Conservation (phyloP, 1,139 yeast species). For the Candida neerlandica region DNA sequence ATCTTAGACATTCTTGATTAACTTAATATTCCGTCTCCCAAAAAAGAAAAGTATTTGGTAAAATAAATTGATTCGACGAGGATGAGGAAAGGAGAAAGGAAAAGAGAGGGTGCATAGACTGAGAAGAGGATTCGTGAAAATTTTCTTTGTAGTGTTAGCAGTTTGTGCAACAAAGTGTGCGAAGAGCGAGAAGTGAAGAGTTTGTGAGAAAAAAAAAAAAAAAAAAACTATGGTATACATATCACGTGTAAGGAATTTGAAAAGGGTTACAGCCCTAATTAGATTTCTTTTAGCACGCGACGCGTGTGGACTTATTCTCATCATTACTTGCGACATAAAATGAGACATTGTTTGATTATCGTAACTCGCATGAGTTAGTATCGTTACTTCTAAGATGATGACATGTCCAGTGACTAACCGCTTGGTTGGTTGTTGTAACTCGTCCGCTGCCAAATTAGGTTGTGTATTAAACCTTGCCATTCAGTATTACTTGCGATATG, state of each 20-base stretch:
- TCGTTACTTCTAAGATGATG: too few species aligned
- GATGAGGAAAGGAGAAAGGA: constrained; percentile 28
- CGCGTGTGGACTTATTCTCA: not conserved
- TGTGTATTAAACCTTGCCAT: too few species aligned
- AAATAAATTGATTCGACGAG: constrained; percentile 54
- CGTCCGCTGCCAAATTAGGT: too few species aligned
- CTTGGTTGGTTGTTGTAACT: too few species aligned
- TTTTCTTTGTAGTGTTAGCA: not conserved
- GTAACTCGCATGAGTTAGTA: too few species aligned
- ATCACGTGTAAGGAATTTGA: constrained; percentile 6
- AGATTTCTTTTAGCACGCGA: not conserved
- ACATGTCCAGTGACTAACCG: too few species aligned
- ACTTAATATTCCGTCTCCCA: constrained; percentile 66
- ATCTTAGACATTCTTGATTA: constrained; percentile 80
- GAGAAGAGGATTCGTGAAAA: constrained; percentile 9
- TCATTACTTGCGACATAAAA: not conserved
- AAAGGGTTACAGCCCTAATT: constrained; percentile 8
- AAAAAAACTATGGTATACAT: not conserved
- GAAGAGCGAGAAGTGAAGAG: not conserved
- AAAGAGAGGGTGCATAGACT: not conserved
- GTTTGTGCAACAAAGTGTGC: not conserved
- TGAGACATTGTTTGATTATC: too few species aligned
- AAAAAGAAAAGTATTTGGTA: constrained; percentile 40
- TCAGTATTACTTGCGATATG: too few species aligned
- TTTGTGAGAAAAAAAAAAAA: not conserved